Evolutionary conservation across 1,139 yeast species (phyloP).

Genomic region (Meyerozyma smithsonii): DNA sequence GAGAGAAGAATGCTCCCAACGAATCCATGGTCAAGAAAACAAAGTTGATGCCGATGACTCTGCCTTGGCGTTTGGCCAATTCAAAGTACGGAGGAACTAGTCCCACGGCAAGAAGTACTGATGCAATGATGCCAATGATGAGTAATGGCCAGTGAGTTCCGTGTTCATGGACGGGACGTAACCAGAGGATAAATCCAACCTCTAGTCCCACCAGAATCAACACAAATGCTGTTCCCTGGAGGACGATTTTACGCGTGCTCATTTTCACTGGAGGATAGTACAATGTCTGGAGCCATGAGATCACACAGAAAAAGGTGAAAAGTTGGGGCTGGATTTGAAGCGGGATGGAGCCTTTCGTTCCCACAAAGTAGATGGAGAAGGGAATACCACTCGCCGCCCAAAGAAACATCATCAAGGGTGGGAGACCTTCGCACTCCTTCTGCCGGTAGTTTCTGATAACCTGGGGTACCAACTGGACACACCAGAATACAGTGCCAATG

Average conservation of each 20-base stretch:
- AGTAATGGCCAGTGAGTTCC: conserved; percentile 72
- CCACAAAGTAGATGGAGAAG: conserved; percentile 74
- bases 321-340: conserved; percentile 83
- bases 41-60: conserved; percentile 86
- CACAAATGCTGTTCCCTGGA: conserved; percentile 34
- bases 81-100: conserved; percentile 88
- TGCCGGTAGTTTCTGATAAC: conserved; percentile 63
- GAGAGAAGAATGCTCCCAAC: conserved; percentile 73
- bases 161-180: conserved; percentile 59
- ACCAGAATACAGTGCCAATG: conserved; percentile 86
- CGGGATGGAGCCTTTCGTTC: conserved; percentile 68
- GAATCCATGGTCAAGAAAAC: conserved; percentile 75
- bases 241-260: conserved; percentile 31
- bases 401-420: conserved; percentile 75
- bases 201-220: conserved; percentile 55
- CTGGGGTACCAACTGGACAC: conserved; percentile 85
- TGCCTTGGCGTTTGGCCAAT: conserved; percentile 69
- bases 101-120: conserved; percentile 71
- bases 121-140: conserved; percentile 74
- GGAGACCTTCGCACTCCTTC: conserved; percentile 83
- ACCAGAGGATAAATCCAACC: conserved; percentile 66
- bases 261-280: conserved; percentile 72
- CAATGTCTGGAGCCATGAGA: conserved; percentile 68
- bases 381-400: conserved; percentile 87
- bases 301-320: conserved; percentile 65